These are phyloP conservation scores for Serendipita vermifera DNA, from an alignment of 768 basidiomycete species.

Conservation along the genomic window DNA sequence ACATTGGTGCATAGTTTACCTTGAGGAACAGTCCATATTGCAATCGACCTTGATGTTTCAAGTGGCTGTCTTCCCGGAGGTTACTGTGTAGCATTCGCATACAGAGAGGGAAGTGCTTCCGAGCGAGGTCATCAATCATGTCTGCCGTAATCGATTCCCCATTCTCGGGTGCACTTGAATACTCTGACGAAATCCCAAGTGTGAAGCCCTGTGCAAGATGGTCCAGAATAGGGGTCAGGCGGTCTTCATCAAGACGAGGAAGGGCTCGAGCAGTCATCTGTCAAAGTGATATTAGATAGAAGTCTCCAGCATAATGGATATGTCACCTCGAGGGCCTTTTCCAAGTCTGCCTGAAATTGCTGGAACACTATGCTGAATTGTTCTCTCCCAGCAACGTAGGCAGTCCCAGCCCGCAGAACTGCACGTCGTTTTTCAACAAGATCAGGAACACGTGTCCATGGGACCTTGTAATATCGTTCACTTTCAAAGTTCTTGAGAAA, in stretches of 20 bases:
- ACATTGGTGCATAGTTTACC: slow-evolving; percentile 31
- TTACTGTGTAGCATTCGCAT: slow-evolving; percentile 84
- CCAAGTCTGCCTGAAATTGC: slow-evolving; percentile 64
- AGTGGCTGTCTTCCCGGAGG: slow-evolving; percentile 61
- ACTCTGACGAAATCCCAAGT: slow-evolving; percentile 78
- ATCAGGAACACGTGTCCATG: slow-evolving; percentile 91
- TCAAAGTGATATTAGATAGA: not conserved
- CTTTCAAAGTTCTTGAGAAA: slow-evolving; percentile 30
- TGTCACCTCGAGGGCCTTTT: slow-evolving; percentile 62
- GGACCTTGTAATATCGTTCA: slow-evolving; percentile 80
- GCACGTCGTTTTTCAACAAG: slow-evolving; percentile 74
- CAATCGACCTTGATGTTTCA: slow-evolving; percentile 85
- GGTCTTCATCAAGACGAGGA: slow-evolving; percentile 89
- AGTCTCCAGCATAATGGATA: not conserved
- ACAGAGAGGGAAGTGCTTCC: slow-evolving; percentile 87
- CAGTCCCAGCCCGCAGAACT: slow-evolving; percentile 64
- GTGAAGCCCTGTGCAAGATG: slow-evolving; percentile 91
- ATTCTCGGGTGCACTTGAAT: slow-evolving; percentile 42
- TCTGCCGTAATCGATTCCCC: slow-evolving; percentile 75
- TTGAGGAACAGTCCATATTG: slow-evolving; percentile 93
- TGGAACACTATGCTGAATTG: slow-evolving; percentile 78
- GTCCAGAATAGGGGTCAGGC: slow-evolving; percentile 74
- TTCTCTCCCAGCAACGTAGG: slow-evolving; percentile 71
- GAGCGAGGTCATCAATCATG: slow-evolving; percentile 80
- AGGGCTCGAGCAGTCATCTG: slow-evolving; percentile 77